Conservation (phyloP, 2,329 filamentous ascomycete genomes). For the Mycogone perniciosa region DNA sequence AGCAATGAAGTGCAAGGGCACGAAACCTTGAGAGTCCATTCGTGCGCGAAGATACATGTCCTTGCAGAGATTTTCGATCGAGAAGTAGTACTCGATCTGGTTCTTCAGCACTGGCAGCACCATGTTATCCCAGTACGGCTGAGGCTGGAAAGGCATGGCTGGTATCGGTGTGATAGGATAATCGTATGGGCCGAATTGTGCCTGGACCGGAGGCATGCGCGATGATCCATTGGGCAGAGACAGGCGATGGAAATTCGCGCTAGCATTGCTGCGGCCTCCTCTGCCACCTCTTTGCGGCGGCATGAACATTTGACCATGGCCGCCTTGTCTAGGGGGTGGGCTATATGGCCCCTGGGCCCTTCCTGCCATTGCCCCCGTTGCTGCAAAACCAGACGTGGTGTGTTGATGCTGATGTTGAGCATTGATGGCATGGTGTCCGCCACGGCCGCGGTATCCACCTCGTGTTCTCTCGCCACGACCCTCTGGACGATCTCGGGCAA, state of each 20-base stretch:
- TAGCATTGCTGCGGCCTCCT: slow-evolving; percentile 27
- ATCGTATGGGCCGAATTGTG: slow-evolving; percentile 32
- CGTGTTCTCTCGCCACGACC: slow-evolving; percentile 36
- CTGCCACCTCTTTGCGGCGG: slow-evolving; percentile 30
- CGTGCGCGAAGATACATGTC: slow-evolving; percentile 81
- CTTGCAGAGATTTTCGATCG: slow-evolving; percentile 89
- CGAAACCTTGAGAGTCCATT: slow-evolving; percentile 95
- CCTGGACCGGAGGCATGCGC: slow-evolving; percentile 32
- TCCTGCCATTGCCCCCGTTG: slow-evolving; percentile 29
- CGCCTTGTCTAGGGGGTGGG: slow-evolving; percentile 37
- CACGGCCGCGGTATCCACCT: slow-evolving; percentile 41
- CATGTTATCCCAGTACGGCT: slow-evolving; percentile 49
- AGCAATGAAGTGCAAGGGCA: slow-evolving; percentile 70
- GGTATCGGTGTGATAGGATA: slow-evolving; percentile 36
- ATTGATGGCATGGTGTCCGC: slow-evolving; percentile 34
- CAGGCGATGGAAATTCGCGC: slow-evolving; percentile 33
- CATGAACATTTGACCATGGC: slow-evolving; percentile 30
- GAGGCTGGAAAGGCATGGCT: slow-evolving; percentile 28
- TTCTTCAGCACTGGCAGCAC: slow-evolving; percentile 37
- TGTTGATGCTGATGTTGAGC: slow-evolving; percentile 31
- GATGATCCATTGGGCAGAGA: slow-evolving; percentile 32
- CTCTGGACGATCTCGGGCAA: slow-evolving; percentile 30
- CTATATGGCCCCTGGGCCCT: slow-evolving; percentile 36
- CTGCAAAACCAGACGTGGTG: slow-evolving; percentile 24
- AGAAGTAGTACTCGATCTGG: slow-evolving; percentile 90